phyloP scores from a whole-genome alignment of 495 filamentous ascomycete genomes.

The Tetracladium marchalianum region DNA sequence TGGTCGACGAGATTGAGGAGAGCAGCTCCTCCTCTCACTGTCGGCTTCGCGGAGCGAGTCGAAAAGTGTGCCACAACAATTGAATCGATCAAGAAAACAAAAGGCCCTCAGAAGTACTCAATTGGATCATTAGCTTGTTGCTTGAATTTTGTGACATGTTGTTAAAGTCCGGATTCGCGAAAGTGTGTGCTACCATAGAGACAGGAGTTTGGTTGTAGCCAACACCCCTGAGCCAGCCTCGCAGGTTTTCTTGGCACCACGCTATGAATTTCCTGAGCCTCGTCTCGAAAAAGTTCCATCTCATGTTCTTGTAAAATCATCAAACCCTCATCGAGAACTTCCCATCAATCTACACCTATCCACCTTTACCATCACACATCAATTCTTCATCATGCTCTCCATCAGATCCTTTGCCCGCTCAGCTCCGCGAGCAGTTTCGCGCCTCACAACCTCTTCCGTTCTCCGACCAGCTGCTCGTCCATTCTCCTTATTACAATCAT shows the following conservation, averaged over 20 bases:
- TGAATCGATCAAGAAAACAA: too few species aligned
- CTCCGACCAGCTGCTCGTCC: conserved; percentile 35
- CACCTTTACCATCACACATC: conserved; percentile 2
- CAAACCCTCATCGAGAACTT: neutral
- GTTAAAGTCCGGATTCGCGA: neutral
- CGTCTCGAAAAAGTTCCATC: neutral
- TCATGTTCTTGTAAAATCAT: conserved; percentile 1
- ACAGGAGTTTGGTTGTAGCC: neutral
- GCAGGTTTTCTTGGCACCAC: too few species aligned
- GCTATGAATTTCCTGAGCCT: neutral
- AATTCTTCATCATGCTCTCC: conserved; percentile 56
- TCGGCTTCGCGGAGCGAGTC: too few species aligned
- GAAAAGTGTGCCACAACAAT: too few species aligned
- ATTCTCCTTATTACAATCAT: conserved; percentile 33
- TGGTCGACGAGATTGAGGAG: too few species aligned
- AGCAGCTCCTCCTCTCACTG: too few species aligned
- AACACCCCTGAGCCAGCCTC: neutral
- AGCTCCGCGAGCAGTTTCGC: conserved; percentile 56
- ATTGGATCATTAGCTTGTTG: too few species aligned
- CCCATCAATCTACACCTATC: neutral
- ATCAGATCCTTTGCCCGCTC: conserved; percentile 62
- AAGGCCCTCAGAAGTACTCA: too few species aligned
- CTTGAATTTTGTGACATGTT: too few species aligned
- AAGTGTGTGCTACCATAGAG: neutral
- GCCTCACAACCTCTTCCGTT: conserved; percentile 43